Evolutionary conservation across 2,329 filamentous ascomycete species (phyloP).

Genomic region (Diaporthe vaccinii): DNA sequence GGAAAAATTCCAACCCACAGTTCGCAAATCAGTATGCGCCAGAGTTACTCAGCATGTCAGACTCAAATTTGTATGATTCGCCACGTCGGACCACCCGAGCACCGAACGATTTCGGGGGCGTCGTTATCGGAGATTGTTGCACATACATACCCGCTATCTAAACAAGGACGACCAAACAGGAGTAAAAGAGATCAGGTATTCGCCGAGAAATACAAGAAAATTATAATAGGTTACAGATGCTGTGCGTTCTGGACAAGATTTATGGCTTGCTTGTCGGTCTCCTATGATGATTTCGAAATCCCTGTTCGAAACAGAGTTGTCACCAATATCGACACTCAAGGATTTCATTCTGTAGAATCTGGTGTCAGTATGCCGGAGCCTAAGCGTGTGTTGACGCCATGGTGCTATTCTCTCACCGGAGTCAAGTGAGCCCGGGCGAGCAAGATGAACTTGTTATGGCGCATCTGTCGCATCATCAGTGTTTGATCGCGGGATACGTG

Average conservation of each 20-base stretch:
- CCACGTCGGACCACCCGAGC: not conserved
- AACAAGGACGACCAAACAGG: not conserved
- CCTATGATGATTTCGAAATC: not conserved
- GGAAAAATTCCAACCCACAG: not conserved
- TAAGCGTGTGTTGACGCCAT: not conserved
- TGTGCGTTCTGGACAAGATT: not conserved
- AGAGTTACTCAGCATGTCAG: not conserved
- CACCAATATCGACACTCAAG: conserved; percentile 33
- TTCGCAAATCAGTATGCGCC: not conserved
- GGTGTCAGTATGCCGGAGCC: conserved; percentile 19
- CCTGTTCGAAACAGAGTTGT: not conserved
- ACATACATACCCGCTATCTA: not conserved
- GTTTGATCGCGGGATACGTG: not conserved
- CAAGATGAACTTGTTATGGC: conserved; percentile 35
- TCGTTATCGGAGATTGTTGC: not conserved
- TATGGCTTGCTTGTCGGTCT: not conserved
- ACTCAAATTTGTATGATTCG: not conserved
- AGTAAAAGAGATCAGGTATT: not conserved
- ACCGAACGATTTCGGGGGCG: not conserved
- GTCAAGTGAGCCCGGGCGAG: conserved; percentile 18
- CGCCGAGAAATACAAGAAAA: not conserved
- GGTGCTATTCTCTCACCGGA: conserved; percentile 5
- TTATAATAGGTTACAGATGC: not conserved
- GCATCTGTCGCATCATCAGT: conserved; percentile 27
- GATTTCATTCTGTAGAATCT: conserved; percentile 11